Conservation (phyloP, 192 early-diverging fungal genomes). For the Dimargaris xerosporica region DNA sequence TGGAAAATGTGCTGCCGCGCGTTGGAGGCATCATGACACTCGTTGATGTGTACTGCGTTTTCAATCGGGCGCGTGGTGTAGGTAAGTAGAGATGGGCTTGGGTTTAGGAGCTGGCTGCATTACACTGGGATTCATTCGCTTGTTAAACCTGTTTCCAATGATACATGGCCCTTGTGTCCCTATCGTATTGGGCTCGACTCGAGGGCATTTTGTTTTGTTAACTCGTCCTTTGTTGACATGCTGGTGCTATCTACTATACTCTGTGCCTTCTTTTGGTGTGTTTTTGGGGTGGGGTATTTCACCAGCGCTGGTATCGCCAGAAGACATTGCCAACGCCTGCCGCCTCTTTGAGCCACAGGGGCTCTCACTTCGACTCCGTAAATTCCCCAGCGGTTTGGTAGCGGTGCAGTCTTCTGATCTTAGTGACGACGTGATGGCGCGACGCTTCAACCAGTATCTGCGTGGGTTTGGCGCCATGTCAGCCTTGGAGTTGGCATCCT, state of each 20-base stretch:
- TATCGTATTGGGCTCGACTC: too few relatives aligned
- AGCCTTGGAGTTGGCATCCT: slow-evolving; percentile 50
- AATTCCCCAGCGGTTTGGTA: slow-evolving; percentile 67
- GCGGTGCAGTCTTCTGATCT: slow-evolving; percentile 51
- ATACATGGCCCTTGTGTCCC: too few relatives aligned
- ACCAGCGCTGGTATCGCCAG: slow-evolving; percentile 72
- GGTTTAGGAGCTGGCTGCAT: too few relatives aligned
- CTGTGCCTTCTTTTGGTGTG: too few relatives aligned
- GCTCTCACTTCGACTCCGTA: slow-evolving; percentile 57
- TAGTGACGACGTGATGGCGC: slow-evolving; percentile 52
- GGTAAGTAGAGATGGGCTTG: slow-evolving; percentile 24
- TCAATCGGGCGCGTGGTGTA: slow-evolving; percentile 85
- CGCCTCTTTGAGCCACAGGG: slow-evolving; percentile 44
- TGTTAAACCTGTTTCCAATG: too few relatives aligned
- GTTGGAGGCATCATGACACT: slow-evolving; percentile 64
- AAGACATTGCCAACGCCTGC: slow-evolving; percentile 77
- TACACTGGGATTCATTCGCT: too few relatives aligned
- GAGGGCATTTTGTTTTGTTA: too few relatives aligned
- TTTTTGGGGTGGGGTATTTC: too few relatives aligned
- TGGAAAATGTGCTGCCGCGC: slow-evolving; percentile 46
- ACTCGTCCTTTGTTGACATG: too few relatives aligned
- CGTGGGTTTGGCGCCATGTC: slow-evolving; percentile 36
- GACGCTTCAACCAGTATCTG: slow-evolving; percentile 35
- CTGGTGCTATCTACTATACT: too few relatives aligned
- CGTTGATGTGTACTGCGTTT: slow-evolving; percentile 84